Evolutionary conservation across 2,329 filamentous ascomycete species (phyloP), one percentile per base, ranked within the genome.

Genomic region (Thelonectria olida): DNA sequence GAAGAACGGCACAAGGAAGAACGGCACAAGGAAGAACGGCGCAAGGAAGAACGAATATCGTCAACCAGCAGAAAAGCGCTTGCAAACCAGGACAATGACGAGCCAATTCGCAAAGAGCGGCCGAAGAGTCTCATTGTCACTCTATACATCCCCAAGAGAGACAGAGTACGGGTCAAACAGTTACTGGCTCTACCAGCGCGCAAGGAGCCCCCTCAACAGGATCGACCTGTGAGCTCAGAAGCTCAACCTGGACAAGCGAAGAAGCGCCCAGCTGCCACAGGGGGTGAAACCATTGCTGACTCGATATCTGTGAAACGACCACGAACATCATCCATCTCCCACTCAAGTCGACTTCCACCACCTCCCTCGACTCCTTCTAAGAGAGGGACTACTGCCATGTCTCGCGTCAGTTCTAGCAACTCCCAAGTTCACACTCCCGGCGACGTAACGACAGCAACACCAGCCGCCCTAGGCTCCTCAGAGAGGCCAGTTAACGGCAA

Each of bases 341-440:
- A 71, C 38, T 69, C 74, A 5, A 66, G 73, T 22, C 74, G 76
- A 48, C 67, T 77, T 13, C 67, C 76, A 13, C 72, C 75, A 1
- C 83, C 84, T 2, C 82, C 83, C 0, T 81, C 82, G 2, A 87
- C 85, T 1, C 85, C 85, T 0, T 80, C 83, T 9, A 86, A 82
- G 63, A 85, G 80, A 56, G 75, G 78, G 2, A 77, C 81, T 13
- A 76, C 79, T 2, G 73, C 82, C 56, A 86, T 86, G 83, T 84
- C 81, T 5, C 82, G 84, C 4, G 83, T 81, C 31, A 79, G 82
- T 51, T 86, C 85, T 1, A 84, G 74, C 70, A 84, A 82, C 67
- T 87, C 84, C 1, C 77, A 83, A 61, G 80, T 78, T 7, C 77
- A 82, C 41, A 87, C 85, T 1, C 84, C 85, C 0, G 82, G 83